Conservation (phyloP, 2,329 filamentous ascomycete genomes). For the Tolypocladium endophyticum region DNA sequence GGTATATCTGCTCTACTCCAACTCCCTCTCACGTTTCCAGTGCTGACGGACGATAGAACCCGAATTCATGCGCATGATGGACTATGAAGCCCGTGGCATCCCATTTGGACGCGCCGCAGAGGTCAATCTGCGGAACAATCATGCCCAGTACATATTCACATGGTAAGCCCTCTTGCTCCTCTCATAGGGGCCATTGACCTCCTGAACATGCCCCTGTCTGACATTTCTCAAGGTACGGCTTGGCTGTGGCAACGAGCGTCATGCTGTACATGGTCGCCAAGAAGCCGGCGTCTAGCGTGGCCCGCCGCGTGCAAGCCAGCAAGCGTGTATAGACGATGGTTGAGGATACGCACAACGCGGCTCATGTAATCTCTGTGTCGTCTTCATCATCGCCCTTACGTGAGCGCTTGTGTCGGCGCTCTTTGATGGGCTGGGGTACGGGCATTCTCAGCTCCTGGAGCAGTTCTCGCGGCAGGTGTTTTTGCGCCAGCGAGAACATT, state of each 20-base stretch:
- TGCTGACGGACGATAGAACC: slow-evolving; percentile 44
- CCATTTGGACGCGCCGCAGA: slow-evolving; percentile 82
- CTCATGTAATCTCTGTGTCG: slow-evolving; percentile 17
- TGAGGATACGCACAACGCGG: background rate
- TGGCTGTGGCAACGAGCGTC: slow-evolving; percentile 73
- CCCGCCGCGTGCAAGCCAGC: slow-evolving; percentile 65
- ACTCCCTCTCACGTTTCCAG: background rate
- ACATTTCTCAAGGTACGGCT: slow-evolving; percentile 58
- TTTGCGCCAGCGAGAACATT: slow-evolving; percentile 75
- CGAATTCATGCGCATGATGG: slow-evolving; percentile 65
- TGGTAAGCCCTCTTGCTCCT: slow-evolving; percentile 52
- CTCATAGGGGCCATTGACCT: background rate
- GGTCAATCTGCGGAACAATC: slow-evolving; percentile 91
- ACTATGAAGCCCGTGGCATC: slow-evolving; percentile 69
- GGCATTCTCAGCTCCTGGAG: slow-evolving; percentile 73
- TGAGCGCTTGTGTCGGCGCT: slow-evolving; percentile 24
- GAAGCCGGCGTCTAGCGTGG: slow-evolving; percentile 66
- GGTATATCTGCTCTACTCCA: slow-evolving; percentile 36
- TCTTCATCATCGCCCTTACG: slow-evolving; percentile 22
- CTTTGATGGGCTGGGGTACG: slow-evolving; percentile 40
- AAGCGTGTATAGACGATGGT: slow-evolving; percentile 54
- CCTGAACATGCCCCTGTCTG: background rate
- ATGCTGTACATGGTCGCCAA: slow-evolving; percentile 96
- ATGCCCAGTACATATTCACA: slow-evolving; percentile 97
- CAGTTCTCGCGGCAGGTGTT: slow-evolving; percentile 70